Base-by-base conservation (phyloP, 176 grass and related monocot species). In the Typha latifolia region DNA sequence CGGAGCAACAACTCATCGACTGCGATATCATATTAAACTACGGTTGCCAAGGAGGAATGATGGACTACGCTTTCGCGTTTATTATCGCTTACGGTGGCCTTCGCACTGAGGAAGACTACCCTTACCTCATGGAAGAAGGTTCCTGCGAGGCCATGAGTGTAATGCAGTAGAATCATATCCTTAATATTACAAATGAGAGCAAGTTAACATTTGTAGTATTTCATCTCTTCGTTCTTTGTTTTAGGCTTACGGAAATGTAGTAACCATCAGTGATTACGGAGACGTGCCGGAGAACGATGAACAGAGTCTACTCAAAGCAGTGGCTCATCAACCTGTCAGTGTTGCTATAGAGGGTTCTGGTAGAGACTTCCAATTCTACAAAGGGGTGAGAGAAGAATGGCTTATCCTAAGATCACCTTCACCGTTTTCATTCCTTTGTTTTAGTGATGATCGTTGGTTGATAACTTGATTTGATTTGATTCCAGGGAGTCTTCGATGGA, bases 1-100 rank as follows among this genome's bases (percentile, higher is more conserved):
- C 91, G 34, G 91, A 96, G 64, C 91, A 96, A 84, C 64, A 90
- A 68, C 75, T 96, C 50, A 82, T 96, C 77, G 91, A 96, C 74
- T 96, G 91, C 24, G 91, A 96, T 66, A 87, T 69, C 32, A 61
- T 51, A 56, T 68, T 90, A 0, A 78, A 96, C 26, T 64, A 76
- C 0, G 91, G 84, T n/a, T 90, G 91, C 49, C 72, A 64, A 12
- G 91, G 87, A 1, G 91, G 91, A 0, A 18, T 87, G 13, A 96
- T 96, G 91, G 87, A 96, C 80, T 96, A 87, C 14, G 81, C 91
- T 12, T 90, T 82, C 63, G 70, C 84, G 12, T 96, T 80, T 82
- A 82, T 96, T n/a, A 53, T 82, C 68, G 75, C 75, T 32, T 87
- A 82, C 62, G 78, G 71, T 6, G 91, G 91, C 12, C 77, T 90